A percentile compares a stretch with the other conserved stretches of the same genome.
These are phyloP conservation scores for apple (Malus domestica) DNA, from an alignment of 306 rosid genomes.

Conservation along the genomic window DNA sequence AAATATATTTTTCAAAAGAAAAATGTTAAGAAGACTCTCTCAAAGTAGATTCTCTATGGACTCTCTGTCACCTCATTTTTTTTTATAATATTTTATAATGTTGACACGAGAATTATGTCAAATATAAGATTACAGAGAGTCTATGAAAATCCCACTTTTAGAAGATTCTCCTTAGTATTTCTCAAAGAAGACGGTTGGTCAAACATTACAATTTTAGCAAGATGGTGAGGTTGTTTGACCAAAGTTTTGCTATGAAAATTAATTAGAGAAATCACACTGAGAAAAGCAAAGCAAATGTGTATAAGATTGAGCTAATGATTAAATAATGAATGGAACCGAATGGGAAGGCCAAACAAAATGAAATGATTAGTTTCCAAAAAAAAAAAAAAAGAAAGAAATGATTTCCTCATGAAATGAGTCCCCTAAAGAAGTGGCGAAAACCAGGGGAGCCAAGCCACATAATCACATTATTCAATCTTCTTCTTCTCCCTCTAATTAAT, in stretches of 20 bases:
- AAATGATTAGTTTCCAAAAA: background rate
- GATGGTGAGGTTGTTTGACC: background rate
- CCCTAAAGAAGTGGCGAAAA: background rate
- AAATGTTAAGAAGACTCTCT: too few relatives aligned
- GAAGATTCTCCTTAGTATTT: too few relatives aligned
- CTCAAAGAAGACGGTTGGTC: too few relatives aligned
- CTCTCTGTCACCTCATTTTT: too few relatives aligned
- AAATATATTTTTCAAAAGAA: too few relatives aligned
- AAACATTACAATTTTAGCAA: too few relatives aligned
- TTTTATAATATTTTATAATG: too few relatives aligned
- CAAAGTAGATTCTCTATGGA: too few relatives aligned
- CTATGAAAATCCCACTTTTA: fast-evolving
- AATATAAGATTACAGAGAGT: too few relatives aligned
- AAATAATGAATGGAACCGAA: background rate
- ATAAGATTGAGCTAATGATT: background rate
- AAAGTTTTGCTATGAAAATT: background rate
- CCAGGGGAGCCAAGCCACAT: background rate
- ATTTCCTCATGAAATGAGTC: background rate
- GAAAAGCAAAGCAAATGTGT: background rate
- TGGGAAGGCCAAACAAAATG: background rate
- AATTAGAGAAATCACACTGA: background rate
- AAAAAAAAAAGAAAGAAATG: background rate
- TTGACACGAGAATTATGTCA: too few relatives aligned
- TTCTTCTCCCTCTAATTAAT: background rate
- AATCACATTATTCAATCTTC: background rate